Base-by-base conservation (phyloP, 179 eudicot species). In the Pouteria campechiana region DNA sequence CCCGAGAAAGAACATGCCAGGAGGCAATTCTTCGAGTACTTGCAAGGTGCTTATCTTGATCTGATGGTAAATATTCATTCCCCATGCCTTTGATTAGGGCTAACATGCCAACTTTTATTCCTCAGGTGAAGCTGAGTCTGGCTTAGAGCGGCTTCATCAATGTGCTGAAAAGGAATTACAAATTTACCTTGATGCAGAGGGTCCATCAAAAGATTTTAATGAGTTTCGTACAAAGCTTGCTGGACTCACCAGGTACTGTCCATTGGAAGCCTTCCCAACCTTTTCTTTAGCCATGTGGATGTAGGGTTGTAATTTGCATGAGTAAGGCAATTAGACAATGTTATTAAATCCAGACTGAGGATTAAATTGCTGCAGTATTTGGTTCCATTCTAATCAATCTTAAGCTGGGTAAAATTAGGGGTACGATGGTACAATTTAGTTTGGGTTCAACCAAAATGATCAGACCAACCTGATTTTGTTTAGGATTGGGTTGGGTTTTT, bases 91-190 rank as follows among this genome's bases (percentile, higher is more conserved):
- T 3, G 6, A 32, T 47, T 7, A 14, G 23, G 11, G 21, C 30
- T 7, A 25, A 20, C 41, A 16, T 3, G 15, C 17, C n/a, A n/a
- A n/a, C 23, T 30, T 14, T 21, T 21, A 4, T 14, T 38, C 34
- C 41, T 41, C 48, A 73, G 79, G 79, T 37, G 74, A 73, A 55
- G 79, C 79, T 10, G 70, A 69, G 41, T 59, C 75, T 54, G 75
- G 75, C 21, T 42, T 64, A 56, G 67, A 69, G 42, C 50, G 75
- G 24, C 70, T 69, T 25, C 75, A 69, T 56, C 75, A 58, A 25
- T 69, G 75, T 46, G 75, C 75, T 15, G 79, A 73, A 60, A 73
- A 73, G 57, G 79, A 73, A 40, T 62, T 73, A 12, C 68, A 68
- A 40, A 41, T 17, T 2, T 68, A 64, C 48, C 63, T 73, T n/a